Percentiles rank a stretch among this genome's conserved stretches.
These are phyloP conservation scores for Boletus edulis DNA, from an alignment of 768 basidiomycete species.

Conservation along the genomic window DNA sequence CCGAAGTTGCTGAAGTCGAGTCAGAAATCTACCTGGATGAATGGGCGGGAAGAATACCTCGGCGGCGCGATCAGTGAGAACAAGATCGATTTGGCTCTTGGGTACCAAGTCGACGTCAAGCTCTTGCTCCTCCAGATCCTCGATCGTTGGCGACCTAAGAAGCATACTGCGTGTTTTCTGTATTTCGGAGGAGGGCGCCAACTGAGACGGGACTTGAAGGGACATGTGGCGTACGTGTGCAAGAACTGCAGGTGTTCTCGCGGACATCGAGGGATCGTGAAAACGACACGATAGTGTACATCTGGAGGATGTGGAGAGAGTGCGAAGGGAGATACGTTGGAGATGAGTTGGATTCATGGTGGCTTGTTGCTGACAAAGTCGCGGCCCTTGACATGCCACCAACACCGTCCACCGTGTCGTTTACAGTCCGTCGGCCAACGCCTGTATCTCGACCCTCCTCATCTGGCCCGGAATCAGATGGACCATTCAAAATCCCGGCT, in stretches of 20 bases:
- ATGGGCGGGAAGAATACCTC: conserved; percentile 48
- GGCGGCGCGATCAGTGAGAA: conserved; percentile 72
- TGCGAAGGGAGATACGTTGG: background rate
- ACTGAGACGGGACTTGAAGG: conserved; percentile 8
- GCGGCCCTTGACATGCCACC: conserved; percentile 14
- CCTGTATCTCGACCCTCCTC: conserved; percentile 63
- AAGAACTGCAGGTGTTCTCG: background rate
- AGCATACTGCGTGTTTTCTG: conserved; percentile 48
- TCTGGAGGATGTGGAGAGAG: background rate
- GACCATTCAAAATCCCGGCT: conserved; percentile 54
- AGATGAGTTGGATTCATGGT: too few relatives aligned
- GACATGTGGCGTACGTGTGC: conserved; percentile 1
- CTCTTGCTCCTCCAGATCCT: conserved; percentile 58
- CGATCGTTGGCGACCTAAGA: conserved; percentile 47
- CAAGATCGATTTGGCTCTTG: conserved; percentile 49
- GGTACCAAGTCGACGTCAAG: conserved; percentile 60
- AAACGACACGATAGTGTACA: too few relatives aligned
- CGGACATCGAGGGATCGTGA: background rate
- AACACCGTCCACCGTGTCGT: conserved; percentile 58
- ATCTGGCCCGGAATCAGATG: conserved; percentile 62
- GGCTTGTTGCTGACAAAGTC: conserved; percentile 6
- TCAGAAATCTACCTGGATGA: background rate
- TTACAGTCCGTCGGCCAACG: conserved; percentile 80
- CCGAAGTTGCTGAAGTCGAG: conserved; percentile 65
- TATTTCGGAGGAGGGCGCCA: conserved; percentile 39